Conservation (phyloP, 441 rosid species). For the Macaranga tanarius region DNA sequence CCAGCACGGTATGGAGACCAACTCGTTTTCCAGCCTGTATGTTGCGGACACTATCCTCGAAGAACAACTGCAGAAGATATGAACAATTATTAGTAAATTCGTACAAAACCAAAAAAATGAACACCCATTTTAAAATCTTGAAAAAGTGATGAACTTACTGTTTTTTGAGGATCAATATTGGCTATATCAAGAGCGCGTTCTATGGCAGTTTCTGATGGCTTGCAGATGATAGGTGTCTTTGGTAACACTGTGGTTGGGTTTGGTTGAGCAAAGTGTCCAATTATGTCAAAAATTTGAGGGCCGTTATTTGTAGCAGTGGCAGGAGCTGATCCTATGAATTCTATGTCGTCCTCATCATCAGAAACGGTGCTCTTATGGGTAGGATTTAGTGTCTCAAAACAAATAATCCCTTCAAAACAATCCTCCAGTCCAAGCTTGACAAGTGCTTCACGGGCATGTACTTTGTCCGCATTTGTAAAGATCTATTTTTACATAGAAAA, state of each 20-base stretch:
- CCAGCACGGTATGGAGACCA: conserved; percentile 89
- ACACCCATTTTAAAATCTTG: not conserved
- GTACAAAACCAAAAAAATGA: not conserved
- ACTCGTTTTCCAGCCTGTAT: conserved; percentile 81
- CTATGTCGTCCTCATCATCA: conserved; percentile 47
- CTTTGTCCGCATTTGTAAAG: conserved; percentile 86
- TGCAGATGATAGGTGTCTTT: conserved; percentile 74
- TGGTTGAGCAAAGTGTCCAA: conserved; percentile 46
- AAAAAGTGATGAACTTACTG: conserved; percentile 44
- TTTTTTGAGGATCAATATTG: conserved; percentile 66
- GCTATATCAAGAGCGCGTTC: conserved; percentile 75
- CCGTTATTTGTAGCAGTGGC: not conserved
- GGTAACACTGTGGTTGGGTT: conserved; percentile 50
- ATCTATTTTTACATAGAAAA: conserved; percentile 39
- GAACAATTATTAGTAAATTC: not conserved
- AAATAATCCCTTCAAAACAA: conserved; percentile 87
- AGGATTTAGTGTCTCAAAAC: conserved; percentile 88
- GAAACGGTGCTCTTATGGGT: conserved; percentile 36
- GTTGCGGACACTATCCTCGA: conserved; percentile 91
- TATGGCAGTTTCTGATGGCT: conserved; percentile 74
- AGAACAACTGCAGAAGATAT: conserved; percentile 62
- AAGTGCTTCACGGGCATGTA: conserved; percentile 67
- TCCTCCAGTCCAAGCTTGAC: conserved; percentile 79
- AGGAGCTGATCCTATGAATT: conserved; percentile 35
- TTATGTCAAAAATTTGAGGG: conserved; percentile 51